A percentile compares a stretch with the other conserved stretches of the same genome.
These are phyloP conservation scores for Sedum album DNA, from an alignment of 164 flowering plant species.

Conservation along the genomic window DNA sequence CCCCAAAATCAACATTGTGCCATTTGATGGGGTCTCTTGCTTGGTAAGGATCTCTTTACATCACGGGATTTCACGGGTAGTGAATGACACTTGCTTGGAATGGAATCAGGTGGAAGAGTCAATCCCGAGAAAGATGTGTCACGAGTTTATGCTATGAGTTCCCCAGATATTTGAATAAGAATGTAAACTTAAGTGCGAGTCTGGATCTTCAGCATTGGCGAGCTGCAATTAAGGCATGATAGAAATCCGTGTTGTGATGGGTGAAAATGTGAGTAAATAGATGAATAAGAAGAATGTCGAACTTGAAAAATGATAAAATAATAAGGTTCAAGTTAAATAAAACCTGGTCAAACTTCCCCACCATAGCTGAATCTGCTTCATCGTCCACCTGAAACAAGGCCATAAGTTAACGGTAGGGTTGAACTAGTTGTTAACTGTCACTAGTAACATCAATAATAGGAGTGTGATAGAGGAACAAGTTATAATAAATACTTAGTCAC, in stretches of 20 bases:
- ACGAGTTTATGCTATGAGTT: not conserved
- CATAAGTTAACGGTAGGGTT: too few species aligned
- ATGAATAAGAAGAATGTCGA: not conserved
- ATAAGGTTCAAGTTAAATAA: not conserved
- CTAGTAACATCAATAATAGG: not conserved
- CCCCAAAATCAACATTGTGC: too few species aligned
- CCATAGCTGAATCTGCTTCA: constrained; percentile 5
- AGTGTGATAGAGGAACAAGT: not conserved
- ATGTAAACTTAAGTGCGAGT: not conserved
- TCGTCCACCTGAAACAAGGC: not conserved
- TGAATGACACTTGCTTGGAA: too few species aligned
- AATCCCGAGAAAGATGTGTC: not conserved
- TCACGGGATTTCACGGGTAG: too few species aligned
- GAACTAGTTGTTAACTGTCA: too few species aligned
- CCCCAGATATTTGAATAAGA: not conserved
- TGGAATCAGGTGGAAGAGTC: not conserved
- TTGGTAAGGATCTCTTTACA: too few species aligned
- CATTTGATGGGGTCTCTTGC: too few species aligned
- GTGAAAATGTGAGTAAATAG: not conserved
- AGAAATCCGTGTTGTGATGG: not conserved
- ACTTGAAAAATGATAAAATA: not conserved
- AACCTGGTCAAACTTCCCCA: constrained; percentile 8
- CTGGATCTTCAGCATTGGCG: not conserved
- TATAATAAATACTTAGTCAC: not conserved
- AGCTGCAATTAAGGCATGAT: not conserved